phyloP scores from a whole-genome alignment of 2,329 filamentous ascomycete genomes.

The Fusarium pseudograminearum region DNA sequence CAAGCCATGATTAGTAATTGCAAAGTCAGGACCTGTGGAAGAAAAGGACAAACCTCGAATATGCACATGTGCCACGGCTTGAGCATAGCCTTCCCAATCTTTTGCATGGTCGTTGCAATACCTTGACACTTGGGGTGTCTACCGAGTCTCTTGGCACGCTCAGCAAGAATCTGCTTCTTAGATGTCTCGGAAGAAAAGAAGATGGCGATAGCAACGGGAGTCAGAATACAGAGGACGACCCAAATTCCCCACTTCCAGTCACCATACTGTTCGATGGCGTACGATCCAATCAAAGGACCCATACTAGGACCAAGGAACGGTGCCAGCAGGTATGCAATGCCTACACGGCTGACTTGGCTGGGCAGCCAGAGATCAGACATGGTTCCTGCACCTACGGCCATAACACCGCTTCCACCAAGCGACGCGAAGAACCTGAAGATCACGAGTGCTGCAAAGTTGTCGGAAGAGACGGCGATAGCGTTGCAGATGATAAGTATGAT shows the following conservation, averaged over 20 bases:
- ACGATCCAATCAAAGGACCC: constrained; percentile 13
- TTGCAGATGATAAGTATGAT: constrained; percentile 14
- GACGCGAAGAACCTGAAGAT: constrained; percentile 17
- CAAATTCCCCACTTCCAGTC: constrained; percentile 16
- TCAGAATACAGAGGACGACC: constrained; percentile 13
- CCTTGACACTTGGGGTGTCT: background rate
- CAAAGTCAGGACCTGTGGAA: accelerated
- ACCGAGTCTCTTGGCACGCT: background rate
- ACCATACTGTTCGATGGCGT: constrained; percentile 8
- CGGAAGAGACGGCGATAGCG: constrained; percentile 9
- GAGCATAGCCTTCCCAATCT: constrained; percentile 5
- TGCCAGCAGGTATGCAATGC: constrained; percentile 10
- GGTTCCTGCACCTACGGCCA: constrained; percentile 17
- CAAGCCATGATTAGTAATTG: background rate
- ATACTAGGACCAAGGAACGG: constrained; percentile 19
- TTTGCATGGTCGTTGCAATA: background rate
- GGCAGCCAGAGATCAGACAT: constrained; percentile 6
- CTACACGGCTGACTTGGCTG: constrained; percentile 10
- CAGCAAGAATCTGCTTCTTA: constrained; percentile 3
- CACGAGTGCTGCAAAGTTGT: constrained; percentile 1
- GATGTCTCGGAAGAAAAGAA: constrained; percentile 16
- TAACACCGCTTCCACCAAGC: constrained; percentile 11
- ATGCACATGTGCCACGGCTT: constrained; percentile 26
- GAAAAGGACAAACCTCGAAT: background rate
- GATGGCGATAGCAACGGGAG: constrained; percentile 11